Conservation (phyloP, 768 basidiomycete species). For the Trichaptum fuscoviolaceum region DNA sequence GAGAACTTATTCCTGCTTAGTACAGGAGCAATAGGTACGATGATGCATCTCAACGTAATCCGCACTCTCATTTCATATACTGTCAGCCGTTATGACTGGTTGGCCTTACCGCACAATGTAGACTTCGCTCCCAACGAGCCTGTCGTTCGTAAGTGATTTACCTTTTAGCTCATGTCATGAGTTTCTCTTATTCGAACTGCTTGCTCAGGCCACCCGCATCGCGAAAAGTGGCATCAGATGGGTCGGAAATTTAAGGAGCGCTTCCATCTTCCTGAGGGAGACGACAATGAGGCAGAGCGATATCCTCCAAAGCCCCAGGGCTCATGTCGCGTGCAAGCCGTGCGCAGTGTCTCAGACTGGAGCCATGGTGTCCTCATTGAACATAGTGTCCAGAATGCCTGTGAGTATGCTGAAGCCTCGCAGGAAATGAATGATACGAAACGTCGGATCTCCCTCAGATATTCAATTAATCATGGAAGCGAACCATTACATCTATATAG, state of each 20-base stretch:
- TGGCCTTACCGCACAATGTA: constrained; percentile 76
- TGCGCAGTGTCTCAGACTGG: constrained; percentile 90
- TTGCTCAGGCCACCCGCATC: constrained; percentile 56
- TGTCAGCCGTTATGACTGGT: constrained; percentile 52
- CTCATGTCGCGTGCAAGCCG: constrained; percentile 69
- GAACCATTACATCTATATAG: constrained; percentile 89
- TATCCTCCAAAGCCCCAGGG: constrained; percentile 42
- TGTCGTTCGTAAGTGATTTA: constrained; percentile 42
- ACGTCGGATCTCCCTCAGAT: constrained; percentile 36
- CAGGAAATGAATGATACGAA: background rate
- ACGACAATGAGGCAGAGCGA: constrained; percentile 32
- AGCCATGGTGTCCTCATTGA: constrained; percentile 88
- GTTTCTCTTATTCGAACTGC: background rate
- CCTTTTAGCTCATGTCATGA: background rate
- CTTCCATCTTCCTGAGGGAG: constrained; percentile 20
- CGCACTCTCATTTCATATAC: constrained; percentile 9
- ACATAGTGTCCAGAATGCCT: constrained; percentile 90
- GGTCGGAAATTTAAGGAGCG: constrained; percentile 37
- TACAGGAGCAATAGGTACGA: constrained; percentile 26
- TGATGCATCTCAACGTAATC: constrained; percentile 9
- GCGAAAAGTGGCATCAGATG: constrained; percentile 50
- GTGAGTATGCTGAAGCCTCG: constrained; percentile 37
- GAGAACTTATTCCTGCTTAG: constrained; percentile 12
- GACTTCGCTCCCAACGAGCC: constrained; percentile 58
- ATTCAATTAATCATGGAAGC: constrained; percentile 77